These are phyloP conservation scores for Xylaria sp. DNA, from an alignment of 2,329 filamentous ascomycete species.

Conservation along the genomic window DNA sequence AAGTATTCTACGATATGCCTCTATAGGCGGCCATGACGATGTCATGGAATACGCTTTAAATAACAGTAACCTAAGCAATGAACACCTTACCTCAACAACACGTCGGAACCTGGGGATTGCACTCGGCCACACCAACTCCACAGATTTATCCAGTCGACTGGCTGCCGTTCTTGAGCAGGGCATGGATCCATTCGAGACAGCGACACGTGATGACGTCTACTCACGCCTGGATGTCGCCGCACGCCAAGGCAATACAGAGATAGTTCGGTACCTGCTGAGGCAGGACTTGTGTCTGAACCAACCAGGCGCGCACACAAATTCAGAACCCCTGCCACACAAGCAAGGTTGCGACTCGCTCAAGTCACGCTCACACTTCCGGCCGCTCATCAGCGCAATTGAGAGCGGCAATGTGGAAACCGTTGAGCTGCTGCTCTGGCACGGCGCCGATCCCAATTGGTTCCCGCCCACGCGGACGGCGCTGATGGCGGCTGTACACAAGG, in stretches of 20 bases:
- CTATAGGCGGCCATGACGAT: slow-evolving; percentile 24
- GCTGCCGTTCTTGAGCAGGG: slow-evolving; percentile 23
- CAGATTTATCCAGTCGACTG: slow-evolving; percentile 20
- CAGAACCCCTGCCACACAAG: slow-evolving; percentile 24
- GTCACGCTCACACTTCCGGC: slow-evolving; percentile 29
- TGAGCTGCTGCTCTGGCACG: slow-evolving; percentile 35
- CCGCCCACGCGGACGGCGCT: slow-evolving; percentile 34
- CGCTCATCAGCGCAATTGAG: slow-evolving; percentile 37
- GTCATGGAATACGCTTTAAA: slow-evolving; percentile 36
- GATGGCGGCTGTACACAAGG: slow-evolving; percentile 37
- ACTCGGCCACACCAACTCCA: slow-evolving; percentile 27
- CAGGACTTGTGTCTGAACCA: slow-evolving; percentile 36
- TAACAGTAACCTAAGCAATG: slow-evolving; percentile 31
- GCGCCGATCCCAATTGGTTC: slow-evolving; percentile 39
- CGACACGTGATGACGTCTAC: slow-evolving; percentile 30
- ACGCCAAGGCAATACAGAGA: slow-evolving; percentile 35
- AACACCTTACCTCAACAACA: slow-evolving; percentile 30
- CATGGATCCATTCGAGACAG: slow-evolving; percentile 28
- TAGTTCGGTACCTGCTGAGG: slow-evolving; percentile 31
- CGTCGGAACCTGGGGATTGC: slow-evolving; percentile 32
- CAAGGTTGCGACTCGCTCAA: slow-evolving; percentile 27
- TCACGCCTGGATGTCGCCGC: slow-evolving; percentile 33
- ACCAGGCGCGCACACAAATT: slow-evolving; percentile 24
- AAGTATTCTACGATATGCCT: slow-evolving; percentile 34
- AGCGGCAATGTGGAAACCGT: slow-evolving; percentile 36